Conservation (phyloP, 2,329 filamentous ascomycete species). For the Colletotrichum chlorophyti region DNA sequence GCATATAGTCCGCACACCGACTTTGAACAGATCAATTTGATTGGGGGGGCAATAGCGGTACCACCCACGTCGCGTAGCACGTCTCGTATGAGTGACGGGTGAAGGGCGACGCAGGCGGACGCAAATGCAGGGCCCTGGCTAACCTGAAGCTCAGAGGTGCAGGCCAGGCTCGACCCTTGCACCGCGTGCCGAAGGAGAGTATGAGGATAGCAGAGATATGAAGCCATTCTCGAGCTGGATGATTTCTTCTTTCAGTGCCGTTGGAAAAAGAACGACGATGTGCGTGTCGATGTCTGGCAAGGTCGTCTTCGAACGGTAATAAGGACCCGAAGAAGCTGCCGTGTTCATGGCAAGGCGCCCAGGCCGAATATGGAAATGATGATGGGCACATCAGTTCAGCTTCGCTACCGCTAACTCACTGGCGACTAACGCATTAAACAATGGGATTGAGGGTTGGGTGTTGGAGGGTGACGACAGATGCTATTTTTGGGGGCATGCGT, state of each 20-base stretch:
- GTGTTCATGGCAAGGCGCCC: background rate
- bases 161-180: background rate
- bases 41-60: too few species aligned
- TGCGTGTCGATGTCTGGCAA: background rate
- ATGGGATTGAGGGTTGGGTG: background rate
- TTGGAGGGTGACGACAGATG: background rate
- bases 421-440: background rate
- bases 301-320: background rate
- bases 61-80: background rate
- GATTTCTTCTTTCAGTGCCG: conserved; percentile 8
- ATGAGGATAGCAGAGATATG: background rate
- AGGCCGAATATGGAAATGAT: conserved; percentile 19
- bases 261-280: too few species aligned
- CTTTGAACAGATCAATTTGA: background rate
- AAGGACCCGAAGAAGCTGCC: background rate
- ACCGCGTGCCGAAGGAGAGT: background rate
- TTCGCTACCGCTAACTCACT: background rate
- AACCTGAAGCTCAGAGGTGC: background rate
- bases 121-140: background rate
- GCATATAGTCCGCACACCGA: background rate
- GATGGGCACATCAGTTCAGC: conserved; percentile 14
- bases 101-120: background rate
- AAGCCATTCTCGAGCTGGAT: background rate
- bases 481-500: conserved; percentile 13
- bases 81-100: conserved; percentile 1